Percentiles rank a stretch among this genome's conserved stretches.
Conservation (phyloP, 2,329 filamentous ascomycete genomes). For the Fusarium goolgardi region DNA sequence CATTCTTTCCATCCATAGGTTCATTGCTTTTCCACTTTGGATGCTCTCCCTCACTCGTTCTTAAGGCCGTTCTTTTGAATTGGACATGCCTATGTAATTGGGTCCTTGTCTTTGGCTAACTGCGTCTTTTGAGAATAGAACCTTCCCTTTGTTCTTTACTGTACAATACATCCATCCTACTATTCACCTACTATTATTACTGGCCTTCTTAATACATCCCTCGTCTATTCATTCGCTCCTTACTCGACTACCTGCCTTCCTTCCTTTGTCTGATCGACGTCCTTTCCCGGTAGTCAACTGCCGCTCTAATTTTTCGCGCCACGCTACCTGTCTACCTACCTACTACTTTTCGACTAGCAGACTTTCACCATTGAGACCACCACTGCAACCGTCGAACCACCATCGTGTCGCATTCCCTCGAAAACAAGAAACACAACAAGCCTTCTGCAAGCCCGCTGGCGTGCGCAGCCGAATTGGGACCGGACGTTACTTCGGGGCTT, state of each 20-base stretch:
- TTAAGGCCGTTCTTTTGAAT: constrained; percentile 9
- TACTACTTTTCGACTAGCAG: constrained; percentile 31
- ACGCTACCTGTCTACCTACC: constrained; percentile 21
- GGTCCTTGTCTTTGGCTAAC: constrained; percentile 24
- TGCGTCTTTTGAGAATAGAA: constrained; percentile 22
- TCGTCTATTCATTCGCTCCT: constrained; percentile 32
- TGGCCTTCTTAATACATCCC: constrained; percentile 15
- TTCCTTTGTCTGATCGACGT: constrained; percentile 36
- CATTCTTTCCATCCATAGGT: constrained; percentile 6
- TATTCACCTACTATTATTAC: background rate
- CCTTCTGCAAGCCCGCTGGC: constrained; percentile 26
- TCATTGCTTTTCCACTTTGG: constrained; percentile 27
- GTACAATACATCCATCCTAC: background rate
- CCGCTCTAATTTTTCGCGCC: constrained; percentile 32
- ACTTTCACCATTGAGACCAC: constrained; percentile 29
- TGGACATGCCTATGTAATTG: constrained; percentile 23
- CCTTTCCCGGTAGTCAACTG: constrained; percentile 21
- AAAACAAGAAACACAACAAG: constrained; percentile 25
- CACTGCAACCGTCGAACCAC: constrained; percentile 35
- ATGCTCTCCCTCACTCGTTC: constrained; percentile 15
- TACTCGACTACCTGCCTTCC: constrained; percentile 18
- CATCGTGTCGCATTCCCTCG: constrained; percentile 22
- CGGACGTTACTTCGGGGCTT: constrained; percentile 13
- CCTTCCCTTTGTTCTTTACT: constrained; percentile 18
- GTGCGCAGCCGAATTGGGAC: constrained; percentile 33